Percentiles rank a stretch among this genome's conserved stretches.
Evolutionary conservation across 257 asterid species (phyloP).

Genomic region (Ophiorrhiza pumila): DNA sequence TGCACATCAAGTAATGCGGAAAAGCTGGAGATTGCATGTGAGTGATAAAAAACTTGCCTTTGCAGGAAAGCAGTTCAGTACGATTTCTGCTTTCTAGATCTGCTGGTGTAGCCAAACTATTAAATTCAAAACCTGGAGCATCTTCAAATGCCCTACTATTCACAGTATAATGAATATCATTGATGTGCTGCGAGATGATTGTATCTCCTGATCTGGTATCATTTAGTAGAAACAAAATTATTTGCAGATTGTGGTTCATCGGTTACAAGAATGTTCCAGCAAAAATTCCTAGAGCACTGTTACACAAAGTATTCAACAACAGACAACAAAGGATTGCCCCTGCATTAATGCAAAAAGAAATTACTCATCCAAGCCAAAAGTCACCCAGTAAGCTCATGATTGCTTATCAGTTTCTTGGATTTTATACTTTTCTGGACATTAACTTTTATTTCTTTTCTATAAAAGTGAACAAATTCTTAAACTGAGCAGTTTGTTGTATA

Average conservation of each 20-base stretch:
- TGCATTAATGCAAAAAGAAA: background rate
- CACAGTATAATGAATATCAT: slow-evolving; percentile 18
- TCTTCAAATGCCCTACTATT: slow-evolving; percentile 24
- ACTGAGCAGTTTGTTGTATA: background rate
- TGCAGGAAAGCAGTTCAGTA: slow-evolving; percentile 18
- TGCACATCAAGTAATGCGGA: slow-evolving; percentile 4
- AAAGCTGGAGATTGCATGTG: slow-evolving; percentile 16
- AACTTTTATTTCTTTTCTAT: background rate
- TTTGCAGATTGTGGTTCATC: background rate
- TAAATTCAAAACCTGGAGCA: slow-evolving; percentile 32
- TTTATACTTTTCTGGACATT: background rate
- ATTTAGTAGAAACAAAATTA: slow-evolving; percentile 7
- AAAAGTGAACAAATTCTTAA: background rate
- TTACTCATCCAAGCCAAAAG: background rate
- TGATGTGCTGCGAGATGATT: slow-evolving; percentile 11
- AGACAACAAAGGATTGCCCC: background rate
- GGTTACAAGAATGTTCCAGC: background rate
- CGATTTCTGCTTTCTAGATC: slow-evolving; percentile 26
- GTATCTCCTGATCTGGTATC: slow-evolving; percentile 40
- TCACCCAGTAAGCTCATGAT: background rate
- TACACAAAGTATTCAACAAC: background rate
- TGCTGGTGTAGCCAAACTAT: slow-evolving; percentile 21
- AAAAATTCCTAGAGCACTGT: background rate
- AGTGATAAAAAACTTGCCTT: slow-evolving; percentile 34
- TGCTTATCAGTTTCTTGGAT: background rate